Evolutionary conservation across 148 eudicot species (phyloP), one percentile per base, ranked within the genome.

Genomic region (Diospyros kaki): DNA sequence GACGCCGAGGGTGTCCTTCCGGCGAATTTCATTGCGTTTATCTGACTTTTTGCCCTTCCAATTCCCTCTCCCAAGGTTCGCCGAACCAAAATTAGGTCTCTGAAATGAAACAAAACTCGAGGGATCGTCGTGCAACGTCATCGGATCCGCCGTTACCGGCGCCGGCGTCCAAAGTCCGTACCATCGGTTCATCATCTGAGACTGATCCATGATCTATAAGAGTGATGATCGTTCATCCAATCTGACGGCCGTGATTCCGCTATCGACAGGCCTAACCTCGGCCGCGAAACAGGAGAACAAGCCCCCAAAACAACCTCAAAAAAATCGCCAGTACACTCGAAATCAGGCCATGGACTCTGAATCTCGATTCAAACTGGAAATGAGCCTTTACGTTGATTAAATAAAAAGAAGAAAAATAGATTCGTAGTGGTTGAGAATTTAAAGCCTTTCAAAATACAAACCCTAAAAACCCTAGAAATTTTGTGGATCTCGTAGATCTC

Each of bases 161-260:
- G 39, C 45, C 9, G 69, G 77, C 17, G 71, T 71, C 71, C 72
- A 55, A 43, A 46, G 28, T 54, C 52, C 62, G 46, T 43, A 66
- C 28, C 55, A 44, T 28, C 55, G 72, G n/a, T 66, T 55, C 18
- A 75, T 41, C 72, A 75, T 75, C 54, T 54, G 72, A 56, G 77
- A 56, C 41, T 56, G 62, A 8, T 70, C 38, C 73, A 70, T 55
- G 44, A 44, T 64, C 17, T 9, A 56, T n/a, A 28, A 28, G 28
- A 28, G 28, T 28, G 28, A 28, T 44, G 28, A 9, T 56, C 18
- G 43, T n/a, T 64, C 53, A 74, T 52, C 64, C 45, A 18, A 61
- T 61, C 53, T 6, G 18, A 28, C 64, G 41, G 64, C 28, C 64
- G 9, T 60, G 64, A 60, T 60, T 17, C 41, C 40, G 17, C 64